Base-by-base conservation (phyloP, 306 rosid genomes). In the Gynostemma pentaphyllum region DNA sequence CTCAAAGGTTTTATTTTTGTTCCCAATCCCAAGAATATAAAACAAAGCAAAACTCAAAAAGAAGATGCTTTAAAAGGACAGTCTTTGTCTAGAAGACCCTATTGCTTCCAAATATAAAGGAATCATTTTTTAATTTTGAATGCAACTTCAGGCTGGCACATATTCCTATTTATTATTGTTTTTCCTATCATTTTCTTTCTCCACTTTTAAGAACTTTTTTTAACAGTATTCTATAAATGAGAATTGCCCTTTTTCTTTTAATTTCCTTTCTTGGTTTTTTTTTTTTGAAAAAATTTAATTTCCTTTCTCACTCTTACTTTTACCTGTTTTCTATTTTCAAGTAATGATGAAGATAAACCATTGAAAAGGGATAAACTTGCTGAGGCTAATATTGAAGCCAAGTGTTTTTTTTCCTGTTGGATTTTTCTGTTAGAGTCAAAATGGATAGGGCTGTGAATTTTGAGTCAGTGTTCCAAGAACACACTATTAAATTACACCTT, bases 101-200 rank as follows among this genome's bases (percentile, higher is more conserved):
- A 37, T 56, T n/a, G n/a, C 30, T 28, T 81, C 79, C 70, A 45
- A 59, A 53, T 37, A 72, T 39, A 27, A 55, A 61, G 52, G 82
- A 72, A 55, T 70, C 62, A 46, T 54, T 42, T n/a, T n/a, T n/a
- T n/a, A n/a, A n/a, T n/a, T n/a, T 27, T 29, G 60, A 22, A 50
- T 57, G 22, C 32, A 22, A 62, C 36, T 36, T 71, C 27, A 62
- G 54, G 66, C n/a, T 40, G 75, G 74, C 77, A 80, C 87, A 34
- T 22, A 28, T 39, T 70, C 74, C 84, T 32, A 75, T 32, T 13
- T n/a, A 63, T 27, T 56, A 66, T 51, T 68, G 45, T 47, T 64
- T 69, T 47, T 19, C 22, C 22, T 66, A 45, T 63, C 54, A 16
- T 68, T 63, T 68, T 66, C 66, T 67, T 44, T 81, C 62, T 64